Conservation (phyloP, 2,329 filamentous ascomycete species). For the Fusarium newnesense region DNA sequence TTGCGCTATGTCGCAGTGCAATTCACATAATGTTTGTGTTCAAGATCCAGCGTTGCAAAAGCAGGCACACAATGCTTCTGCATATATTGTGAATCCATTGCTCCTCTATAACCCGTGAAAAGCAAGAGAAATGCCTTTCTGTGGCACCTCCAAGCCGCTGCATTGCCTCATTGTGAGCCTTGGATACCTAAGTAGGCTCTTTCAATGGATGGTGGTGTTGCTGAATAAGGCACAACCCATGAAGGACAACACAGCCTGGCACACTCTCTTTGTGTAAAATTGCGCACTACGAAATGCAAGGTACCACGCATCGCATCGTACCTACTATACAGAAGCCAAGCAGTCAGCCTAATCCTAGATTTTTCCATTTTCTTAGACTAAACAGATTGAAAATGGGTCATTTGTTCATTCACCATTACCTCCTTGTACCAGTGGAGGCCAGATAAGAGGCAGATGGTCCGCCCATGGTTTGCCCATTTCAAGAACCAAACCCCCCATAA, state of each 20-base stretch:
- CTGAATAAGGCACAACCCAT: not conserved
- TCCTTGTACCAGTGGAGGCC: not conserved
- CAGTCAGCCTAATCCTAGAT: not conserved
- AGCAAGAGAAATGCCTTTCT: not conserved
- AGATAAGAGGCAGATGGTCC: constrained; percentile 1
- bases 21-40: not conserved
- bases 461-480: not conserved
- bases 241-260: not conserved
- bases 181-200: not conserved
- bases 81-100: not conserved
- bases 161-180: constrained; percentile 10
- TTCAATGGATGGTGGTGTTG: not conserved
- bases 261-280: not conserved
- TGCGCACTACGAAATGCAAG: not conserved
- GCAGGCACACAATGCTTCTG: not conserved
- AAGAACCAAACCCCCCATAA: not conserved
- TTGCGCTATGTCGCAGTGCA: not conserved
- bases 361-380: constrained; percentile 7
- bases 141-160: not conserved
- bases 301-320: not conserved
- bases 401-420: not conserved
- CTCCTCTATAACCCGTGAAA: not conserved
- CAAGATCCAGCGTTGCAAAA: not conserved
- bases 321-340: not conserved
- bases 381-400: constrained; percentile 5